A percentile compares a stretch with the other conserved stretches of the same genome.
phyloP scores from a whole-genome alignment of 2,329 filamentous ascomycete species.

The Claviceps lovelessii region DNA sequence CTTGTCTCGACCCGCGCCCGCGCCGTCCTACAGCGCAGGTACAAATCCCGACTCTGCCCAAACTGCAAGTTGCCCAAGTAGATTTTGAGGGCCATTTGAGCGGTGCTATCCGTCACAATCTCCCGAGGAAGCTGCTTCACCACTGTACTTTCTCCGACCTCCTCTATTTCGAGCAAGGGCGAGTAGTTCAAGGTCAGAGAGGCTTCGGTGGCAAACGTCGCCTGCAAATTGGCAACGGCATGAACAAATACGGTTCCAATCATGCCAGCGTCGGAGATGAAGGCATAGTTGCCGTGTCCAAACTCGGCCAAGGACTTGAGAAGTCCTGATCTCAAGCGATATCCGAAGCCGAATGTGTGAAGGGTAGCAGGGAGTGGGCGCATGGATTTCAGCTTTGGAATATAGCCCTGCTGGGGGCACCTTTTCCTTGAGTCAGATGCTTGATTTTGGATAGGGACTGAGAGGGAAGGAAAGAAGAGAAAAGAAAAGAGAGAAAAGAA shows the following conservation, averaged over 20 bases:
- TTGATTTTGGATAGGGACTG: constrained; percentile 9
- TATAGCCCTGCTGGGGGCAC: constrained; percentile 37
- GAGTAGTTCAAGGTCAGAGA: constrained; percentile 28
- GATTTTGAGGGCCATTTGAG: background rate
- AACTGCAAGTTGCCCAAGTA: constrained; percentile 39
- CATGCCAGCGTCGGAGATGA: constrained; percentile 49
- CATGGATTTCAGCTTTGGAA: constrained; percentile 35
- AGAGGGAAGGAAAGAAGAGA: too few relatives aligned
- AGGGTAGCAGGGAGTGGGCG: constrained; percentile 26
- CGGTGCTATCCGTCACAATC: background rate
- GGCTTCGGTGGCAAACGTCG: constrained; percentile 38
- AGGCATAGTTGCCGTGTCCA: constrained; percentile 42
- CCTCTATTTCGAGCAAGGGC: constrained; percentile 20
- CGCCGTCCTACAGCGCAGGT: constrained; percentile 21
- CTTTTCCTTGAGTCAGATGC: constrained; percentile 8
- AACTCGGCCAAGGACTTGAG: constrained; percentile 46
- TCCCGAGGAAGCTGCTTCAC: background rate
- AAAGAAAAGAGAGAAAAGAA: too few relatives aligned
- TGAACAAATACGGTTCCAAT: constrained; percentile 49
- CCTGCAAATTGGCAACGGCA: constrained; percentile 45
- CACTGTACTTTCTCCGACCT: constrained; percentile 7
- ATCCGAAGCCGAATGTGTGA: constrained; percentile 25
- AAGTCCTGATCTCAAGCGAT: constrained; percentile 27
- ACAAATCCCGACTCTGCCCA: constrained; percentile 45
- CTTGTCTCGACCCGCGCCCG: background rate